Conservation (phyloP, 2,329 filamentous ascomycete species). For the Magnaporthales sp. region DNA sequence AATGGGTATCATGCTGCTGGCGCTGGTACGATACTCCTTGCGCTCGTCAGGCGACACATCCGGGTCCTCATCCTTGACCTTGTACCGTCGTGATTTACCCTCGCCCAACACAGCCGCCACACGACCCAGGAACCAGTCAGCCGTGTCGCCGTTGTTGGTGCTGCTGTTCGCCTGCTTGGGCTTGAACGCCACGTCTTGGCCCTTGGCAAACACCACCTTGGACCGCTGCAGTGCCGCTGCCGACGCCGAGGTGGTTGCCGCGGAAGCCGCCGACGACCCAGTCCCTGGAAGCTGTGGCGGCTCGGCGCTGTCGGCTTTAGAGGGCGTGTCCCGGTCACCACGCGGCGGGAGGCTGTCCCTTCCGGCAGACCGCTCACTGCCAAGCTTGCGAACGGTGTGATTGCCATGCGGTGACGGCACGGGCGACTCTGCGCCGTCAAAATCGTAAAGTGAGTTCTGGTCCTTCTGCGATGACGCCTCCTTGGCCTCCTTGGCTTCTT, state of each 20-base stretch:
- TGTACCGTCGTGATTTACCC: constrained; percentile 69
- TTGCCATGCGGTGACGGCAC: constrained; percentile 29
- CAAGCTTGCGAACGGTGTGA: constrained; percentile 24
- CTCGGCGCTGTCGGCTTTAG: constrained; percentile 48
- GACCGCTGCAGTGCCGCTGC: constrained; percentile 31
- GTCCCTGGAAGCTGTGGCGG: constrained; percentile 26
- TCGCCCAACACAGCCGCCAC: constrained; percentile 69
- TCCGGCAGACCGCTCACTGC: constrained; percentile 21
- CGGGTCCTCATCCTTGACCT: constrained; percentile 71
- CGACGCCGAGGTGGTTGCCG: constrained; percentile 22
- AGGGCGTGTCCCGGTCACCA: constrained; percentile 41
- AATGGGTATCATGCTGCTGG: constrained; percentile 70
- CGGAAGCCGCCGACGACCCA: constrained; percentile 8
- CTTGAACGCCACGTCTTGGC: constrained; percentile 60
- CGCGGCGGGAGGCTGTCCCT: constrained; percentile 25
- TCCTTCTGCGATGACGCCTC: not conserved
- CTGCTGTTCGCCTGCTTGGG: constrained; percentile 38
- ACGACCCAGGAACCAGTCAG: constrained; percentile 68
- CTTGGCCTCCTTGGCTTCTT: constrained; percentile 14
- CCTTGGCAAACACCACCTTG: constrained; percentile 49
- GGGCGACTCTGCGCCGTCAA: constrained; percentile 33
- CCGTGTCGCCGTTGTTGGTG: constrained; percentile 32
- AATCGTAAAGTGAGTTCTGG: constrained; percentile 30
- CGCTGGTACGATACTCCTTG: constrained; percentile 61
- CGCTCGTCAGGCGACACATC: constrained; percentile 55